A percentile compares a stretch with the other conserved stretches of the same genome.
These are phyloP conservation scores for Salix viminalis DNA, from an alignment of 345 rosid genomes.

Conservation along the genomic window DNA sequence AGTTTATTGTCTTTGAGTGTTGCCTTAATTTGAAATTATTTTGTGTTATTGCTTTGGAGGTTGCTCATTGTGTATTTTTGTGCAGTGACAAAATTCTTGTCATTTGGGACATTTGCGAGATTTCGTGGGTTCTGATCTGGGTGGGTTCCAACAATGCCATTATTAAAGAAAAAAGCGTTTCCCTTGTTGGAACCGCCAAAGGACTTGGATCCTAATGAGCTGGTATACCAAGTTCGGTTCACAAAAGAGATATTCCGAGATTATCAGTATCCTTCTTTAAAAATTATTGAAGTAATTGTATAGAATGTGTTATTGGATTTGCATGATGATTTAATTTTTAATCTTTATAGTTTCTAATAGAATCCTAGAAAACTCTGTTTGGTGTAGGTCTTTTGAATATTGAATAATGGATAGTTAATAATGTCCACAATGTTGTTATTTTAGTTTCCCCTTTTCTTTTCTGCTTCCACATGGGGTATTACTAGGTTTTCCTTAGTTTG, in stretches of 20 bases:
- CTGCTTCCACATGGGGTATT: background rate
- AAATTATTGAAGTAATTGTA: background rate
- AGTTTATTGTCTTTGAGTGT: no score
- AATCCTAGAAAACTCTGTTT: slow-evolving; percentile 5
- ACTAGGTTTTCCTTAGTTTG: slow-evolving; percentile 38
- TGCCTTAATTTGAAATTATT: background rate
- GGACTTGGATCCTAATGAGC: slow-evolving; percentile 65
- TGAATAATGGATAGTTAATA: background rate
- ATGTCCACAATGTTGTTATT: background rate
- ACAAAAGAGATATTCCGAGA: slow-evolving; percentile 84
- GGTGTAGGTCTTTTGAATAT: background rate
- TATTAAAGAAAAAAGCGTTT: slow-evolving; percentile 66
- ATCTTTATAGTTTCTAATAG: background rate
- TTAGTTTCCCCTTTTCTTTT: background rate
- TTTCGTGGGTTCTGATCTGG: background rate
- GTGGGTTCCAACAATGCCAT: slow-evolving; percentile 56
- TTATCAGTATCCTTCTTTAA: slow-evolving; percentile 73
- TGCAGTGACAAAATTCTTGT: background rate
- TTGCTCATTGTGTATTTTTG: background rate
- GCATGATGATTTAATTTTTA: background rate
- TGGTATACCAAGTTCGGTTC: slow-evolving; percentile 84
- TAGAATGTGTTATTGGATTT: background rate
- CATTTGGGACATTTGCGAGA: background rate
- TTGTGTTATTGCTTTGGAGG: background rate
- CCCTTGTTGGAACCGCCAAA: slow-evolving; percentile 53